A percentile compares a stretch with the other conserved stretches of the same genome.
Conservation (phyloP, 1,284 basidiomycete genomes). For the Pseudozyma sp. region DNA sequence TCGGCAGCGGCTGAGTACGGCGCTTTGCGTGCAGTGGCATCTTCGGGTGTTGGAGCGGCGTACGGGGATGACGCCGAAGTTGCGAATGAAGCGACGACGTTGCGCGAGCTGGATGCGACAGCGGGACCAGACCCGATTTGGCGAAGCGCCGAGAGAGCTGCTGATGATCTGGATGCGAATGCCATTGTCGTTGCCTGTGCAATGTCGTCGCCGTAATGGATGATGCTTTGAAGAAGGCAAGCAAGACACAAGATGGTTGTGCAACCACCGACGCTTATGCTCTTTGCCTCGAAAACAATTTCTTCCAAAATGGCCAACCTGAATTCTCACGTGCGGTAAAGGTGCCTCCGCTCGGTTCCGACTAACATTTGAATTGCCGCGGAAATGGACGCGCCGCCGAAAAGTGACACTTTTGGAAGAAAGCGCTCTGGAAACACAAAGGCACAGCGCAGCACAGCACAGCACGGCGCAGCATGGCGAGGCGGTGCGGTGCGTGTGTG, state of each 20-base stretch:
- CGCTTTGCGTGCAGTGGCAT: constrained; percentile 37
- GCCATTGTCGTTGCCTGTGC: constrained; percentile 15
- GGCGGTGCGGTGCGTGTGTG: not conserved
- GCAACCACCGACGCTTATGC: not conserved
- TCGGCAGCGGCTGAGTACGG: constrained; percentile 39
- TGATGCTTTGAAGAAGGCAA: not conserved
- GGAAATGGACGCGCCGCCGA: not conserved
- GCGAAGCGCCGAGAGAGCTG: constrained; percentile 17
- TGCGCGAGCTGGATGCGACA: constrained; percentile 40
- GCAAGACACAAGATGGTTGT: not conserved
- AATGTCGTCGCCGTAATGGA: not conserved
- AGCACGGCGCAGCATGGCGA: not conserved
- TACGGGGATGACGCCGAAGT: constrained; percentile 26
- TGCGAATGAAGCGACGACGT: constrained; percentile 30
- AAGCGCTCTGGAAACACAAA: not conserved
- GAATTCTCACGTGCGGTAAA: constrained; percentile 2
- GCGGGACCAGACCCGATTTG: constrained; percentile 35
- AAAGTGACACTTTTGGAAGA: constrained; percentile 9
- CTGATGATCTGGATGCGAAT: constrained; percentile 34
- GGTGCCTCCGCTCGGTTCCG: not conserved
- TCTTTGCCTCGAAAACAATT: not conserved
- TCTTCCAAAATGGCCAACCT: not conserved
- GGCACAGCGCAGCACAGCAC: not conserved
- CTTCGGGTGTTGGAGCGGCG: constrained; percentile 24
- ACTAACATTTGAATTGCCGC: not conserved